Base-by-base conservation (phyloP, 163 green algal genomes). In the Chlamydomonas reinhardtii region DNA sequence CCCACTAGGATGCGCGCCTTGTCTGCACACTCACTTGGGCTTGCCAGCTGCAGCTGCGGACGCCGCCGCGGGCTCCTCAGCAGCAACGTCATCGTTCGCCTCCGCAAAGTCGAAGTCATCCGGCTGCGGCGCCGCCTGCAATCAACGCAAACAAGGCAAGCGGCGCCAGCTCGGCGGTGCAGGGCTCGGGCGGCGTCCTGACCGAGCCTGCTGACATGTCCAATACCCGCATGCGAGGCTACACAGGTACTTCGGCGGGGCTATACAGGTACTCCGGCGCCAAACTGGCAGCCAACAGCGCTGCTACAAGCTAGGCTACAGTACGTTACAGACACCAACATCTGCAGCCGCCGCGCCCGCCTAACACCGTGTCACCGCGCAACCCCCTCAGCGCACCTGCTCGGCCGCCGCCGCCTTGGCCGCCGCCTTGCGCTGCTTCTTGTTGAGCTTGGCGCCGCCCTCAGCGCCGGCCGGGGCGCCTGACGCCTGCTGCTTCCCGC, bases 71-170 rank as follows among this genome's bases (percentile, higher is more conserved):
- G 32, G 35, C 19, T 74, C 76, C 66, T 35, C 35, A 27, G 4
- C 32, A 15, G 66, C 66, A 15, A 29, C 14, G 66, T 17, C 32
- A 32, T 37, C 35, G 52, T 76, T 56, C 0, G 77, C 77, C 43
- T 9, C 29, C 39, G 35, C 77, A 29, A 84, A 84, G 48, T 84
- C 77, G 29, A 84, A 84, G 29, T 83, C 76, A 35, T 83, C 76
- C 6, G 76, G 20, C n/a, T 43, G 16, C 29, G 62, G 76, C 62
- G 29, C 76, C 1, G 76, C 76, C 76, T 83, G 64, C 29, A 31
- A 48, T n/a, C n/a, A n/a, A n/a, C n/a, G n/a, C n/a, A n/a, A n/a
- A n/a, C n/a, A n/a, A n/a, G n/a, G n/a, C n/a, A n/a, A n/a, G n/a
- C n/a, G n/a, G n/a, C n/a, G n/a, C n/a, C n/a, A n/a, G n/a, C n/a